These are phyloP conservation scores for Spirogloea muscicola DNA, from an alignment of 139 green algal species.

Conservation along the genomic window DNA sequence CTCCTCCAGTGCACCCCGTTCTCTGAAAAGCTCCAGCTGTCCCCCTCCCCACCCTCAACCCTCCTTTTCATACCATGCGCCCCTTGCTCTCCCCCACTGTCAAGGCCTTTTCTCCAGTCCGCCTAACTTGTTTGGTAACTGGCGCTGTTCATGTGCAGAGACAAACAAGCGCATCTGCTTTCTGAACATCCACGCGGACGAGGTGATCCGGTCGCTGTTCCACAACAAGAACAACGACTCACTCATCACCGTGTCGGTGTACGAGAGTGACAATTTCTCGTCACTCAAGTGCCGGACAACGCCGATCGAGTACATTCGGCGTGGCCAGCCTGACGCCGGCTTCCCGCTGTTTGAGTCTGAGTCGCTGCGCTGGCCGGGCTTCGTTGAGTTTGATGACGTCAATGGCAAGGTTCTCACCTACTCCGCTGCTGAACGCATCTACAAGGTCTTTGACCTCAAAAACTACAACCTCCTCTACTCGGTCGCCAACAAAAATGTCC, in stretches of 20 bases:
- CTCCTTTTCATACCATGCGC: not conserved
- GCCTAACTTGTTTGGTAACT: too few species aligned
- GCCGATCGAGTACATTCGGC: constrained; percentile 50
- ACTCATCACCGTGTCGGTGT: constrained; percentile 53
- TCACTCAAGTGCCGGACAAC: constrained; percentile 49
- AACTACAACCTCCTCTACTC: constrained; percentile 53
- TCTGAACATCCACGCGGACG: constrained; percentile 48
- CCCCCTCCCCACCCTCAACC: not conserved
- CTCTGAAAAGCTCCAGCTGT: not conserved
- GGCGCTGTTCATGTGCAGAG: too few species aligned
- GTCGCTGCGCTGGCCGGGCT: constrained; percentile 54
- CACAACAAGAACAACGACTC: constrained; percentile 56
- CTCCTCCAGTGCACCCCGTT: not conserved
- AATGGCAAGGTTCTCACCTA: constrained; percentile 58
- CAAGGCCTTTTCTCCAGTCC: too few species aligned
- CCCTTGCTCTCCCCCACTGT: not conserved
- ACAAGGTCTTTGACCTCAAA: constrained; percentile 56
- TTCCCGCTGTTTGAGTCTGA: constrained; percentile 56
- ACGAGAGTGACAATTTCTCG: constrained; percentile 42
- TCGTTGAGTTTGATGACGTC: constrained; percentile 64
- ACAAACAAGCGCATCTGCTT: too few species aligned
- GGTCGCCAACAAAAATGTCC: constrained; percentile 34
- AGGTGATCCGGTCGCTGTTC: constrained; percentile 53
- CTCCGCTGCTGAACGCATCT: constrained; percentile 49
- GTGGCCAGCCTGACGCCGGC: constrained; percentile 46